Base-by-base conservation (phyloP, 106 monocot genomes). In the Amphibolis antarctica region DNA sequence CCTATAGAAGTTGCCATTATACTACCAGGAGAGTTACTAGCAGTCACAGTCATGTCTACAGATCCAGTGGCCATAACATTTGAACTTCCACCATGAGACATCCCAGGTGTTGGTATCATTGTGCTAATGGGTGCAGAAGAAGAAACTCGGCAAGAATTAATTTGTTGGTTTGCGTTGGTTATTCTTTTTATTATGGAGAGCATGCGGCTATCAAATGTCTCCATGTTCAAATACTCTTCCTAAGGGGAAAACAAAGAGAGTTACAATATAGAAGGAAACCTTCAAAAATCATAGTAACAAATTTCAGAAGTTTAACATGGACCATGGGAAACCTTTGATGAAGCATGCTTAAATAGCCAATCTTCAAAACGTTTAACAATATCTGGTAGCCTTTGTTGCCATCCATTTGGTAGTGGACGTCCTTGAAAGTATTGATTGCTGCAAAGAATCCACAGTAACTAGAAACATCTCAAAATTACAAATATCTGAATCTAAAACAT, bases 41-140 rank as follows among this genome's bases (percentile, higher is more conserved):
- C 42, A 45, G 58, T 61, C 24, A 67, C 65, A 6, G 69, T 28
- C 59, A 55, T 83, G 31, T 72, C 79, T 27, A 57, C 19, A 30
- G 68, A 62, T 21, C n/a, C n/a, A 77, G 71, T 65, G 15, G 73
- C 67, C 15, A 46, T 4, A 42, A 71, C 36, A 42, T 77, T 76
- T 60, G 65, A 65, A 44, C 49, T 79, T 22, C 75, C 69, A 66
- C 47, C 71, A n/a, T 83, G 72, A 4, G 65, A 9, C 52, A 90
- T 83, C 59, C 91, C 86, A 63, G 86, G 91, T 53, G 86, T 91
- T 24, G 86, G 91, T 53, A 86, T 83, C 86, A 86, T 86, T 17
- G 83, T 91, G 61, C 72, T 70, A 7, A 63, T 54, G 42, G 72
- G 28, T 46, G 82, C 68, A 29, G 18, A 74, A 31, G 82, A 69